Evolutionary conservation across 2,329 filamentous ascomycete genomes (phyloP).

Genomic region (Fusarium marasasianum): DNA sequence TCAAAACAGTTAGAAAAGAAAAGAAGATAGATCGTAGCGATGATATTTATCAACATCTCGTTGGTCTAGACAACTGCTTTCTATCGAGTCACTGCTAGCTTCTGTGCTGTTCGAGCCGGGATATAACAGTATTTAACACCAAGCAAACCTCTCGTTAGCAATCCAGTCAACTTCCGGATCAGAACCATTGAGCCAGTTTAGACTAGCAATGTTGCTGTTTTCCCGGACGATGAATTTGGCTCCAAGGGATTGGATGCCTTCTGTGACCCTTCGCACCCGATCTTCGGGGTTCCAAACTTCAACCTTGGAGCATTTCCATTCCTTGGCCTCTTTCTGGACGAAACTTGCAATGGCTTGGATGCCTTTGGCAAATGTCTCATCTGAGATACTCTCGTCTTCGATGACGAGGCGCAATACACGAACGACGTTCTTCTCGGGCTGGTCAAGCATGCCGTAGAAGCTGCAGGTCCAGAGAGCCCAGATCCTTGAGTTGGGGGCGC

Average conservation of each 20-base stretch:
- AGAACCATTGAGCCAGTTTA: conserved; percentile 74
- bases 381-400: conserved; percentile 59
- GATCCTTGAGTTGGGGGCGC: conserved; percentile 62
- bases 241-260: conserved; percentile 56
- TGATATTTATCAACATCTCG: conserved; percentile 23
- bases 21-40: conserved; percentile 37
- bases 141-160: conserved; percentile 80
- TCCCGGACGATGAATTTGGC: conserved; percentile 66
- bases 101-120: neutral
- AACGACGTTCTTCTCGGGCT: conserved; percentile 70
- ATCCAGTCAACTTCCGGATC: conserved; percentile 73
- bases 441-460: conserved; percentile 66
- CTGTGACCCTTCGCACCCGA: conserved; percentile 58
- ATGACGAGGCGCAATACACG: conserved; percentile 75
- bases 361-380: conserved; percentile 58
- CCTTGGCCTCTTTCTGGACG: conserved; percentile 74
- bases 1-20: conserved; percentile 37
- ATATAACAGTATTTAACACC: conserved; percentile 64
- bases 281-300: conserved; percentile 85
- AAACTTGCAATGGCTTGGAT: conserved; percentile 71
- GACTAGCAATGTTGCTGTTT: conserved; percentile 72
- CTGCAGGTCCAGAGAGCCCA: conserved; percentile 79
- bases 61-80: conserved; percentile 14
- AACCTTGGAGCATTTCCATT: conserved; percentile 76
- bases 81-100: neutral